Conservation (phyloP, 2,329 filamentous ascomycete species). For the Phialemonium atrogriseum region DNA sequence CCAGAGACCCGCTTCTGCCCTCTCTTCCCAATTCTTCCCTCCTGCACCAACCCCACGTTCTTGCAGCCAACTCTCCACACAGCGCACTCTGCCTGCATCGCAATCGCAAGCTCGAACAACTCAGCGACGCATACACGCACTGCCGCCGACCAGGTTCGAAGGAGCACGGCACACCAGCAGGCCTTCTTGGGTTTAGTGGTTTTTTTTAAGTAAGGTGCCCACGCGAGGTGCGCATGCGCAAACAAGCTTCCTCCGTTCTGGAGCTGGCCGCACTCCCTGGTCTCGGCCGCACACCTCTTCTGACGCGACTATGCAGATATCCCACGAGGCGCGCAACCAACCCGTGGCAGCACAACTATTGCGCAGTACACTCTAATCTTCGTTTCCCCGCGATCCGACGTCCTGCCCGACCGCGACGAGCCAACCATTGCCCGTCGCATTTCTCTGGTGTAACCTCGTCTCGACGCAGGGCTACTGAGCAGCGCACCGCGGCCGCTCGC, state of each 20-base stretch:
- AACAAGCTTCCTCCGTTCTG: background rate
- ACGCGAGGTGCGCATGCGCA: no score
- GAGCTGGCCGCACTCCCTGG: conserved; percentile 5
- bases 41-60: conserved; percentile 30
- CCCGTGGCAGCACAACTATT: conserved; percentile 14
- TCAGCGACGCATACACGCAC: conserved; percentile 3
- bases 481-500: background rate
- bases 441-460: conserved; percentile 20
- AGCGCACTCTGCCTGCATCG: conserved; percentile 6
- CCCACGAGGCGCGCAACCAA: conserved; percentile 16
- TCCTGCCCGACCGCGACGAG: conserved; percentile 14
- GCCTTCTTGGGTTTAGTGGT: no score
- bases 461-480: conserved; percentile 10
- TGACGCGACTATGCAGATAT: conserved; percentile 30
- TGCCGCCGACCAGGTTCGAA: no score
- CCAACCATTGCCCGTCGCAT: conserved; percentile 18
- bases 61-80: conserved; percentile 17
- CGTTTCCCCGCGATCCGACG: conserved; percentile 10
- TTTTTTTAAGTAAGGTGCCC: no score
- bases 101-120: background rate
- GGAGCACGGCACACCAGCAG: no score
- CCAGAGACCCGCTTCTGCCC: conserved; percentile 16
- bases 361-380: no score
- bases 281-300: conserved; percentile 17
- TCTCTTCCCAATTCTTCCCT: conserved; percentile 19